Percentiles rank a stretch among this genome's conserved stretches.
Evolutionary conservation across 441 rosid genomes (phyloP).

Genomic region (Eruca vesicaria): DNA sequence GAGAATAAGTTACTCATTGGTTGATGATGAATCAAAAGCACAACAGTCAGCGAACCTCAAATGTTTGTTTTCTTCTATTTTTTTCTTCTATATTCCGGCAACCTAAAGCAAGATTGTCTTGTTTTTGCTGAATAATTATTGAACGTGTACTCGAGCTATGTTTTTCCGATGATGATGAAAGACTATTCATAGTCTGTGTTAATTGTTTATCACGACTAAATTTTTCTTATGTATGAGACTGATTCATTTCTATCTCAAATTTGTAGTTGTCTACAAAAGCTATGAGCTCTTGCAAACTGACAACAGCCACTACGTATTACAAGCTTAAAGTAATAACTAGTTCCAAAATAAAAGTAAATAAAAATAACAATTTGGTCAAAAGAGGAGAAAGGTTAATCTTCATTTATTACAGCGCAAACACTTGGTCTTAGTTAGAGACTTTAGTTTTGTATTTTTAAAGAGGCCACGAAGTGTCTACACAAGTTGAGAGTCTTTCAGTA

Average conservation of each 20-base stretch:
- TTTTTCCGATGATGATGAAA: conserved; percentile 3
- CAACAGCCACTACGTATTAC: too few relatives aligned
- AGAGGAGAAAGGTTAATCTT: too few relatives aligned
- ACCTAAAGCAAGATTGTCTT: conserved; percentile 25
- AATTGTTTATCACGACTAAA: not conserved
- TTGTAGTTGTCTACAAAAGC: not conserved
- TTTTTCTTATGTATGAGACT: not conserved
- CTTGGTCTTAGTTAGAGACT: too few relatives aligned
- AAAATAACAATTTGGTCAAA: too few relatives aligned
- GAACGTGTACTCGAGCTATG: conserved; percentile 9
- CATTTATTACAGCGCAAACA: too few relatives aligned
- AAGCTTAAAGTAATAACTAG: too few relatives aligned
- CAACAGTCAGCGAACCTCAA: not conserved
- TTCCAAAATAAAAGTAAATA: too few relatives aligned
- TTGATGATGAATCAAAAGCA: conserved; percentile 29
- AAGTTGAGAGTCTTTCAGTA: not conserved
- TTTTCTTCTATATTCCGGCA: not conserved
- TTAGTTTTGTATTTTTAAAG: too few relatives aligned
- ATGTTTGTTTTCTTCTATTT: not conserved
- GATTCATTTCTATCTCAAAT: too few relatives aligned
- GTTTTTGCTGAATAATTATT: conserved; percentile 33
- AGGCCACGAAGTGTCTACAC: not conserved
- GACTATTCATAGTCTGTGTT: conserved; percentile 1
- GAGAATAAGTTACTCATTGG: conserved; percentile 84
- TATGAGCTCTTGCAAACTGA: not conserved